Evolutionary conservation across 2,329 filamentous ascomycete genomes (phyloP).

Genomic region (Hypoxylon sp.): DNA sequence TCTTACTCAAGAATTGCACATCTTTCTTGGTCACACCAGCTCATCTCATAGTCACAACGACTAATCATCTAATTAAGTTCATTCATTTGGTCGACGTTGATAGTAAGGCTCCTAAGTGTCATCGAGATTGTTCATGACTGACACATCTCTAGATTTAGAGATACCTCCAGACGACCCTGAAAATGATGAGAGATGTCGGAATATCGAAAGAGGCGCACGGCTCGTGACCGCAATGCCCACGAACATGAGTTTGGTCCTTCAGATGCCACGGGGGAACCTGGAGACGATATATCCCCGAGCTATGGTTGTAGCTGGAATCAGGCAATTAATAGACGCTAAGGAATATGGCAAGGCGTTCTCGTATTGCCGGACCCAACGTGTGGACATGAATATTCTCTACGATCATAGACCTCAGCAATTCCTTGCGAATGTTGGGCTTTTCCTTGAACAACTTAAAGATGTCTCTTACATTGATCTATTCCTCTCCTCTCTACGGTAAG

Average conservation of each 20-base stretch:
- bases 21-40: slow-evolving; percentile 86
- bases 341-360: slow-evolving; percentile 88
- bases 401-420: slow-evolving; percentile 93
- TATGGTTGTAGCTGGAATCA: slow-evolving; percentile 90
- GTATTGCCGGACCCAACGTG: slow-evolving; percentile 89
- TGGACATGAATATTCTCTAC: slow-evolving; percentile 97
- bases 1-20: slow-evolving; percentile 88
- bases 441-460: slow-evolving; percentile 87
- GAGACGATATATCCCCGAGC: slow-evolving; percentile 95
- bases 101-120: slow-evolving; percentile 61
- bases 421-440: slow-evolving; percentile 77
- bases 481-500: slow-evolving; percentile 83
- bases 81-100: slow-evolving; percentile 79
- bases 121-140: background rate
- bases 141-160: slow-evolving; percentile 74
- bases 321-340: slow-evolving; percentile 81
- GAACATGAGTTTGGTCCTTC: slow-evolving; percentile 85
- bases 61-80: slow-evolving; percentile 93
- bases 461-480: slow-evolving; percentile 90
- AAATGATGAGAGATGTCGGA: slow-evolving; percentile 90
- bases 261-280: slow-evolving; percentile 95
- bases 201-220: slow-evolving; percentile 87
- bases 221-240: slow-evolving; percentile 92
- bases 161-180: slow-evolving; percentile 90
- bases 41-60: slow-evolving; percentile 93